Conservation (phyloP, 345 rosid genomes). For the Ceriops decandra region DNA sequence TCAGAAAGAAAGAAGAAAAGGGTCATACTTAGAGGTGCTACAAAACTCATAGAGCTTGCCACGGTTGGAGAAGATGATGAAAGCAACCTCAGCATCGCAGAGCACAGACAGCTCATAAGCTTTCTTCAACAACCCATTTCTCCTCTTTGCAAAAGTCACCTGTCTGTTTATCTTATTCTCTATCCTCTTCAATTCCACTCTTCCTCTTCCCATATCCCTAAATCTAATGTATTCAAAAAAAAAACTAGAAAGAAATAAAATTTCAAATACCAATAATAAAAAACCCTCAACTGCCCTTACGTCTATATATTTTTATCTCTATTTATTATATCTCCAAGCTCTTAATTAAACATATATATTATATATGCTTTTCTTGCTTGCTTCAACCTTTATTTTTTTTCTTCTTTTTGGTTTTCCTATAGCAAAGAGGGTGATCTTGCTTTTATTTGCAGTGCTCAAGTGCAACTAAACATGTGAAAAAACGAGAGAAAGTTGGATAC, state of each 20-base stretch:
- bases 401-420: background rate
- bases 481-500: slow-evolving; percentile 20
- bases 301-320: background rate
- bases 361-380: background rate
- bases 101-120: slow-evolving; percentile 91
- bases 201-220: slow-evolving; percentile 78
- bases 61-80: slow-evolving; percentile 90
- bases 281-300: slow-evolving; percentile 10
- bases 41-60: slow-evolving; percentile 98
- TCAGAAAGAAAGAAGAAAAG: background rate
- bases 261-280: background rate
- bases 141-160: slow-evolving; percentile 94
- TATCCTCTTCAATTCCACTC: slow-evolving; percentile 98
- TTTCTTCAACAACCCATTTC: slow-evolving; percentile 93
- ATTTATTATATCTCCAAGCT: background rate
- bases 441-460: slow-evolving; percentile 22
- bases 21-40: slow-evolving; percentile 66
- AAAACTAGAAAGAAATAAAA: background rate
- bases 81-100: slow-evolving; percentile 96
- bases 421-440: slow-evolving; percentile 24
- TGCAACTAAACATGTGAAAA: slow-evolving; percentile 40
- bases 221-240: background rate
- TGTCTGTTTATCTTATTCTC: slow-evolving; percentile 99
- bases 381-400: slow-evolving; percentile 7
- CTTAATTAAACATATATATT: slow-evolving; percentile 16